Evolutionary conservation across 2,329 filamentous ascomycete species (phyloP), one percentile per base, ranked within the genome.

Genomic region (Seiridium unicorne): DNA sequence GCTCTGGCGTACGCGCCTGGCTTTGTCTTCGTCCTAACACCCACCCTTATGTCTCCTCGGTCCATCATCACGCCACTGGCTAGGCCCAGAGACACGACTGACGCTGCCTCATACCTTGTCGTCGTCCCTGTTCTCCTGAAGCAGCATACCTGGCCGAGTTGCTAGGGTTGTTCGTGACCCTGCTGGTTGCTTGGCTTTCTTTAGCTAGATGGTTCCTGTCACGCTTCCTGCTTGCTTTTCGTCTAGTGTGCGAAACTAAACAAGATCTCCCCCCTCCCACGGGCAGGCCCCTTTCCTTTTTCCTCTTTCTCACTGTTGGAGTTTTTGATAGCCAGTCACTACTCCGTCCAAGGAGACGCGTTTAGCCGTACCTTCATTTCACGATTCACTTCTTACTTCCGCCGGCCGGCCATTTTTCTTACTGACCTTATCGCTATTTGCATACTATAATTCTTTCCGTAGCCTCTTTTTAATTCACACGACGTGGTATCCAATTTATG

Each of bases 251-350:
- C 62, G 64, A 66, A 66, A 63, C 66, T 65, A 68, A 70, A 66
- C 63, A 62, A 66, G 53, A 60, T 44, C 61, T 60, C 63, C 66
- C 67, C 69, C 65, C 64, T 68, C 68, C 65, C 60, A 63, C 68
- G 70, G 73, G 72, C 74, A 68, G 71, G 70, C 66, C 69, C 70
- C 69, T 64, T 66, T 69, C 63, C 61, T 57, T 59, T 48, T 64
- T 54, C 63, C 54, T 60, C 59, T 61, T 64, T 58, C 65, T 63
- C 61, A 62, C 59, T 63, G 60, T 62, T 60, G 63, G 63, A 57
- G 64, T 61, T 63, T 57, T 64, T 58, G 63, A 60, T 65, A 62
- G 59, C 65, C 55, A 62, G 60, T 63, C 58, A 60, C 42, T 61
- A 58, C 61, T 62, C 58, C 57, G 58, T 60, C 58, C 59, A 65